phyloP scores from a whole-genome alignment of 306 rosid species.

The Psophocarpus tetragonolobus region DNA sequence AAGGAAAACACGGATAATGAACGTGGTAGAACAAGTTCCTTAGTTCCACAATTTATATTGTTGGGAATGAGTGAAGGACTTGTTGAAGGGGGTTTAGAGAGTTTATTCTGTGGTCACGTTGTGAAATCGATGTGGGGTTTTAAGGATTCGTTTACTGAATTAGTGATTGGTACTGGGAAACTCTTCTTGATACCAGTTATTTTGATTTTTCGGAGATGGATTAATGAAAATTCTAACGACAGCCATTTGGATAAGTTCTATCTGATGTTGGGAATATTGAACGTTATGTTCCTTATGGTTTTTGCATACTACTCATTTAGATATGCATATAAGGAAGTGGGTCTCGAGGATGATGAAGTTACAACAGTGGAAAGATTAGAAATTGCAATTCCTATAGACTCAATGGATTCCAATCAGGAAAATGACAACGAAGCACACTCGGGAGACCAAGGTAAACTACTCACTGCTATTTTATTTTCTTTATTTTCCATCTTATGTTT shows the following conservation, averaged over 20 bases:
- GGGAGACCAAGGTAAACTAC: no score
- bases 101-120: neutral
- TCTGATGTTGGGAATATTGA: neutral
- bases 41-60: neutral
- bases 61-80: neutral
- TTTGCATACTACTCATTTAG: neutral
- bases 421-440: no score
- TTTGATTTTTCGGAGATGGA: neutral
- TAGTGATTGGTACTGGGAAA: neutral
- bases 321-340: neutral
- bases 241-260: neutral
- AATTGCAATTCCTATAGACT: no score
- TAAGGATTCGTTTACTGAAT: neutral
- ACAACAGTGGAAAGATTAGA: no score
- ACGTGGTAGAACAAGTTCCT: neutral
- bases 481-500: no score
- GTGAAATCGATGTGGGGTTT: neutral
- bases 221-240: neutral
- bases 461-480: no score
- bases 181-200: neutral
- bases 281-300: neutral
- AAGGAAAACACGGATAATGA: no score
- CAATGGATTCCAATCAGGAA: no score
- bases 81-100: neutral
- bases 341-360: neutral